A percentile compares a stretch with the other conserved stretches of the same genome.
Evolutionary conservation across 495 filamentous ascomycete species (phyloP).

Genomic region (Sphaerosporella brunnea): DNA sequence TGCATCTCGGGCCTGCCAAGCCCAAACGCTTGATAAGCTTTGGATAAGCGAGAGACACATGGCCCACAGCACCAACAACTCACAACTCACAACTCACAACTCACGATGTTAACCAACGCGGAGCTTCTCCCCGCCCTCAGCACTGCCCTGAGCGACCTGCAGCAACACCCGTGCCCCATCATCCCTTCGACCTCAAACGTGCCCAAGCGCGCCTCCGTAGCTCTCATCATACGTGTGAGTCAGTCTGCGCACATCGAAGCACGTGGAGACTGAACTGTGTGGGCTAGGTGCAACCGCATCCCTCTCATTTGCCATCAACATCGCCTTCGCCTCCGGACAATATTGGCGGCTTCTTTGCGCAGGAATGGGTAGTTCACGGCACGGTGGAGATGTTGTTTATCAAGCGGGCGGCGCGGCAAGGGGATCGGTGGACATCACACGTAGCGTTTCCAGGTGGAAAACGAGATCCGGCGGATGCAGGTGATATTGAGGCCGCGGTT

Average conservation of each 20-base stretch:
- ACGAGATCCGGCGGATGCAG: conserved; percentile 47
- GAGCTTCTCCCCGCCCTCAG: conserved; percentile 26
- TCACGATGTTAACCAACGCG: conserved; percentile 12
- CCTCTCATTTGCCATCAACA: conserved; percentile 24
- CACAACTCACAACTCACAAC: too few relatives aligned
- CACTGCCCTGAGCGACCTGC: conserved; percentile 35
- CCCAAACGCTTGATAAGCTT: too few relatives aligned
- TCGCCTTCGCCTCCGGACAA: conserved; percentile 28
- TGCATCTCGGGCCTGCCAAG: too few relatives aligned
- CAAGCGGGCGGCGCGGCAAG: conserved; percentile 50
- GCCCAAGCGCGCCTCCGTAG: conserved; percentile 55
- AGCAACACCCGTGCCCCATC: conserved; percentile 40
- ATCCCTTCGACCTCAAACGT: conserved; percentile 44
- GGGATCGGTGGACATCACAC: conserved; percentile 62
- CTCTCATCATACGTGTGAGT: conserved; percentile 50
- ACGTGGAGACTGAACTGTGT: background rate
- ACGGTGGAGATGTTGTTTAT: conserved; percentile 63
- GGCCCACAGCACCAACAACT: too few relatives aligned
- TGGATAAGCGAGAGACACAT: too few relatives aligned
- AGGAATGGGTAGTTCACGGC: conserved; percentile 54
- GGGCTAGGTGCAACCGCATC: conserved; percentile 22
- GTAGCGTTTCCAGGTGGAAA: conserved; percentile 60
- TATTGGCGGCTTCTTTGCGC: conserved; percentile 46
- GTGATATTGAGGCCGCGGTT: conserved; percentile 47
- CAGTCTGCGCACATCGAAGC: background rate